These are phyloP conservation scores for Rhizomucor miehei DNA, from an alignment of 371 early-diverging fungal species.

Conservation along the genomic window DNA sequence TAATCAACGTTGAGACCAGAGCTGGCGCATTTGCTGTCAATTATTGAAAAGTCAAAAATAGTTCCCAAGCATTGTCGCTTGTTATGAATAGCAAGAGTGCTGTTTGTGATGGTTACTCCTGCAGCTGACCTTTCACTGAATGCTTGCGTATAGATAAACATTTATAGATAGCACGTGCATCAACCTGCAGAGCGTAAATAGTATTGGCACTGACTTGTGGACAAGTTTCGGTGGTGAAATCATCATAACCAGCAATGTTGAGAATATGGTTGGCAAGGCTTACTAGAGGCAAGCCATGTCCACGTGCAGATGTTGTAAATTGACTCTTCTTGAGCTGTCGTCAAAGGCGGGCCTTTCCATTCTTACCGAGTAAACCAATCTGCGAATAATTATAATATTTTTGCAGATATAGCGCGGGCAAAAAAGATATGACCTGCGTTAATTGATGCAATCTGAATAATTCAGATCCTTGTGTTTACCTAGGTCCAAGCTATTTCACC, in stretches of 20 bases:
- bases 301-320: background rate
- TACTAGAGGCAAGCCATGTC: background rate
- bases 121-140: background rate
- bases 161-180: background rate
- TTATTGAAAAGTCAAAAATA: background rate
- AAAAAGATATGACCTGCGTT: too few relatives aligned
- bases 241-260: background rate
- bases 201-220: background rate
- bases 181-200: background rate
- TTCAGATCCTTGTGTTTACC: too few relatives aligned
- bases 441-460: too few relatives aligned
- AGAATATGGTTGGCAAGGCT: background rate
- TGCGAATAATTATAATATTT: too few relatives aligned
- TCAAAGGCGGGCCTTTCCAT: too few relatives aligned
- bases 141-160: background rate
- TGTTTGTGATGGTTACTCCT: background rate
- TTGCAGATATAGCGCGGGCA: too few relatives aligned
- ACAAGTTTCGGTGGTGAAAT: background rate
- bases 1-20: background rate
- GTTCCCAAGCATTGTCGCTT: background rate
- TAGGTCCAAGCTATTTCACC: too few relatives aligned
- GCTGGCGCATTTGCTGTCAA: background rate
- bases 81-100: background rate
- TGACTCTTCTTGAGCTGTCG: too few relatives aligned
- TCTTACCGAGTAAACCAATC: too few relatives aligned